phyloP scores from a whole-genome alignment of 73 alveolate genomes.

The Paramecium bursaria region DNA sequence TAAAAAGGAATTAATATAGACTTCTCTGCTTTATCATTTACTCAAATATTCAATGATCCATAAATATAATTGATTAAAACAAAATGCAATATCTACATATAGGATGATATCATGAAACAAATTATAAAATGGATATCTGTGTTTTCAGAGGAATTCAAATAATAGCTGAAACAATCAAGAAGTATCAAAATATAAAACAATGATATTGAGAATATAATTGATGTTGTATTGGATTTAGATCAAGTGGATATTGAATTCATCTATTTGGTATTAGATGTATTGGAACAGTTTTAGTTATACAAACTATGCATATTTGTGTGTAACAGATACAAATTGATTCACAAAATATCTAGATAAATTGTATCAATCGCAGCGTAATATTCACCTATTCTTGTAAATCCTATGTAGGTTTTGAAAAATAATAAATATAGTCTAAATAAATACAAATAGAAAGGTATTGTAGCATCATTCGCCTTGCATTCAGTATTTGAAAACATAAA shows the following conservation, averaged over 20 bases:
- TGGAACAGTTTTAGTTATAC: conserved; percentile 81
- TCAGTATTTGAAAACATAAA: conserved; percentile 80
- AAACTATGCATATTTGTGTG: conserved; percentile 84
- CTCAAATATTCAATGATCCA: no score
- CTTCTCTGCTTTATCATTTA: no score
- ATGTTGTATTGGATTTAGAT: conserved; percentile 77
- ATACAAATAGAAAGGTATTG: conserved; percentile 72
- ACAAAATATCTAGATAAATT: conserved; percentile 78
- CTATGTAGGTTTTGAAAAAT: conserved; percentile 37
- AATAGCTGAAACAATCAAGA: conserved; percentile 47
- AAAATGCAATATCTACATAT: conserved; percentile 79
- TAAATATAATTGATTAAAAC: conserved; percentile 53
- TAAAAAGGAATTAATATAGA: no score
- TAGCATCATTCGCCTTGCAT: conserved; percentile 88
- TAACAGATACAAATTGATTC: conserved; percentile 78
- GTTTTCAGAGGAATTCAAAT: conserved; percentile 78
- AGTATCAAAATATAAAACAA: conserved; percentile 4
- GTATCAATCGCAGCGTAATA: conserved; percentile 75
- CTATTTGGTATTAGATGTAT: conserved; percentile 76
- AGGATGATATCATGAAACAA: conserved; percentile 81
- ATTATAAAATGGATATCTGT: conserved; percentile 79
- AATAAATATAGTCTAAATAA: conserved; percentile 61
- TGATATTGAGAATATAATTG: conserved; percentile 50
- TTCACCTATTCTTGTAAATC: no score
- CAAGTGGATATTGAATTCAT: conserved; percentile 76